Conservation (phyloP, 1,139 yeast genomes). For the Wickerhamiella infanticola region DNA sequence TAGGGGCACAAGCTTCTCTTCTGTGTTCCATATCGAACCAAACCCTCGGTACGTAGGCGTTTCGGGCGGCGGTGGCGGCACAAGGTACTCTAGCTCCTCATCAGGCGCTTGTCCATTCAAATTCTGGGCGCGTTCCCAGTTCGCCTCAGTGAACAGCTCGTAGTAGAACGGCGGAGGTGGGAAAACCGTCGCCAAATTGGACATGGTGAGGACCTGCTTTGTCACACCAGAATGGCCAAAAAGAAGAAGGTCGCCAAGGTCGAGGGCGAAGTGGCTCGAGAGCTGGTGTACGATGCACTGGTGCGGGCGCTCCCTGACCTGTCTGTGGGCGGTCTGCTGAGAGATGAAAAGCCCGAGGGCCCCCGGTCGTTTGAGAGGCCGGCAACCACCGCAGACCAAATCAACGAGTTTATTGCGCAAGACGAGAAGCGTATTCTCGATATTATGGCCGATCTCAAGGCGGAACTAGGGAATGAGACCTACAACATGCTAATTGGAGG, state of each 20-base stretch:
- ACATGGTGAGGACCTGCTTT: conserved; percentile 11
- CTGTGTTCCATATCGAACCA: conserved; percentile 67
- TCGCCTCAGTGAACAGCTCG: conserved; percentile 50
- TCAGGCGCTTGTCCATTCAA: neutral
- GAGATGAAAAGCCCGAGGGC: neutral
- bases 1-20: conserved; percentile 53
- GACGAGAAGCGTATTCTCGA: neutral
- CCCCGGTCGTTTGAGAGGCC: neutral
- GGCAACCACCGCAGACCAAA: neutral
- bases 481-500: neutral
- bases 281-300: neutral
- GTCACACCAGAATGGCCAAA: conserved; percentile 8
- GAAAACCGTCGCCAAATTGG: conserved; percentile 42
- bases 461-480: conserved; percentile 1
- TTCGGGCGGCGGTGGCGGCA: conserved; percentile 51
- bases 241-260: conserved; percentile 9
- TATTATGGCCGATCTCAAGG: neutral
- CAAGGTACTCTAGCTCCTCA: conserved; percentile 31
- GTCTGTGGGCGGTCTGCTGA: neutral
- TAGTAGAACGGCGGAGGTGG: conserved; percentile 80
- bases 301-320: neutral
- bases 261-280: neutral
- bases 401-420: neutral
- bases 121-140: conserved; percentile 29
- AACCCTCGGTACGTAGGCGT: conserved; percentile 52